A percentile compares a stretch with the other conserved stretches of the same genome.
Evolutionary conservation across 805 yeast genomes (phyloP).

Genomic region (Sporopachydermia quercuum): DNA sequence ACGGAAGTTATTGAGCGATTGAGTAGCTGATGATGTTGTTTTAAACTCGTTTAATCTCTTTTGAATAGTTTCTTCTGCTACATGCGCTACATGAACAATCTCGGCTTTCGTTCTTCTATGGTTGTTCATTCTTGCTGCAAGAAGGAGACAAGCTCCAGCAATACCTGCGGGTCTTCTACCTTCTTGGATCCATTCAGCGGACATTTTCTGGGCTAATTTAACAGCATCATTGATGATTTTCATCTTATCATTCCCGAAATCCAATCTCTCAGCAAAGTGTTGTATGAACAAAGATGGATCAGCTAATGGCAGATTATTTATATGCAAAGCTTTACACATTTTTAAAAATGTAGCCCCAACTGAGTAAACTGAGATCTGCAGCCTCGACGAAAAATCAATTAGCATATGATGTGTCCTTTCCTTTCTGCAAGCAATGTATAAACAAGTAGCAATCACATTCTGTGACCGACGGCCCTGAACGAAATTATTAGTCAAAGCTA

Average conservation of each 20-base stretch:
- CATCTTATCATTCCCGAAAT: constrained; percentile 57
- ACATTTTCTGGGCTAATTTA: constrained; percentile 77
- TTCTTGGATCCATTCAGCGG: constrained; percentile 88
- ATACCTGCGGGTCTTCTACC: constrained; percentile 98
- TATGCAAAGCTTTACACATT: constrained; percentile 75
- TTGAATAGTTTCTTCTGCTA: constrained; percentile 88
- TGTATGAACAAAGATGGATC: constrained; percentile 92
- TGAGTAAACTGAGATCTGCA: constrained; percentile 84
- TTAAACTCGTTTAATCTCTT: constrained; percentile 80
- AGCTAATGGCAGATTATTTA: constrained; percentile 66
- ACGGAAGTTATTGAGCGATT: constrained; percentile 67
- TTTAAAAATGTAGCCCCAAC: constrained; percentile 93
- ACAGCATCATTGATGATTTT: constrained; percentile 82
- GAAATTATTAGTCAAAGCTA: constrained; percentile 76
- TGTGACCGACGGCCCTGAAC: constrained; percentile 97
- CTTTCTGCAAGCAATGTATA: constrained; percentile 87
- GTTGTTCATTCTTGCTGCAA: constrained; percentile 96
- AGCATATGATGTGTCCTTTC: constrained; percentile 89
- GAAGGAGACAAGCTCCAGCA: constrained; percentile 87
- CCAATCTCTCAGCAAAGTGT: constrained; percentile 80
- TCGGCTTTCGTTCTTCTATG: constrained; percentile 84
- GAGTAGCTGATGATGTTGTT: constrained; percentile 53
- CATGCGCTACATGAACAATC: constrained; percentile 88
- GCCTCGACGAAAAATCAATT: constrained; percentile 81
- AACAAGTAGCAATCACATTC: constrained; percentile 88